Evolutionary conservation across 441 rosid species (phyloP).

Genomic region (Hura crepitans): DNA sequence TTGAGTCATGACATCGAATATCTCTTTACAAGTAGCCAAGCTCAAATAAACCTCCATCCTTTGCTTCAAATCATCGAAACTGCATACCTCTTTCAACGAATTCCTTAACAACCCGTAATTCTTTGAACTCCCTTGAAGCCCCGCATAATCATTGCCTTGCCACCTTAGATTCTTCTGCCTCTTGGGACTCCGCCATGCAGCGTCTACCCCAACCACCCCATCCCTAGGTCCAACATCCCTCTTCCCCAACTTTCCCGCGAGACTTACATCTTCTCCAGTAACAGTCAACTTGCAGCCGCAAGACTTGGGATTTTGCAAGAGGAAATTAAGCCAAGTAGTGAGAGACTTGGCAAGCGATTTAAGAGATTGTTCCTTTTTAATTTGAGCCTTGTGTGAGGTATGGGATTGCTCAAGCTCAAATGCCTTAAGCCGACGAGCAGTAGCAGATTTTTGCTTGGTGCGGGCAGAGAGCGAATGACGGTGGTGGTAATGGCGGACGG

Average conservation of each 20-base stretch:
- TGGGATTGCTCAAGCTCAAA: constrained; percentile 73
- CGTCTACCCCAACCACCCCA: constrained; percentile 38
- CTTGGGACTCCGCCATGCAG: constrained; percentile 64
- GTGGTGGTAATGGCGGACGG: constrained; percentile 21
- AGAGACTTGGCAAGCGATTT: constrained; percentile 67
- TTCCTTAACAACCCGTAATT: constrained; percentile 37
- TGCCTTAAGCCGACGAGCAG: constrained; percentile 52
- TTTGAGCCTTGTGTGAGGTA: constrained; percentile 63
- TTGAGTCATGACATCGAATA: constrained; percentile 56
- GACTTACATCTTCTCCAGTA: constrained; percentile 19
- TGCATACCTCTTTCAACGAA: constrained; percentile 69
- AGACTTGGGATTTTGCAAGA: constrained; percentile 52
- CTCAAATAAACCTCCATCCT: constrained; percentile 66
- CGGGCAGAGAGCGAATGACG: constrained; percentile 34
- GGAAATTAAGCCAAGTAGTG: constrained; percentile 77
- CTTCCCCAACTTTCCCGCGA: constrained; percentile 33
- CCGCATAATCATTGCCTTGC: constrained; percentile 31
- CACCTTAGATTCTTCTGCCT: constrained; percentile 50
- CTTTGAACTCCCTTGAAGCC: constrained; percentile 32
- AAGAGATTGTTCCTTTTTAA: constrained; percentile 55
- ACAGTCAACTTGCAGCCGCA: constrained; percentile 51
- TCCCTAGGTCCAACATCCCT: constrained; percentile 40
- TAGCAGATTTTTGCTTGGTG: constrained; percentile 28
- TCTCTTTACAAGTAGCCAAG: constrained; percentile 58
- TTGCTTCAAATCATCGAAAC: constrained; percentile 77